Percentiles rank a stretch among this genome's conserved stretches.
Conservation (phyloP, 106 monocot species). For the Narthecium ossifragum region DNA sequence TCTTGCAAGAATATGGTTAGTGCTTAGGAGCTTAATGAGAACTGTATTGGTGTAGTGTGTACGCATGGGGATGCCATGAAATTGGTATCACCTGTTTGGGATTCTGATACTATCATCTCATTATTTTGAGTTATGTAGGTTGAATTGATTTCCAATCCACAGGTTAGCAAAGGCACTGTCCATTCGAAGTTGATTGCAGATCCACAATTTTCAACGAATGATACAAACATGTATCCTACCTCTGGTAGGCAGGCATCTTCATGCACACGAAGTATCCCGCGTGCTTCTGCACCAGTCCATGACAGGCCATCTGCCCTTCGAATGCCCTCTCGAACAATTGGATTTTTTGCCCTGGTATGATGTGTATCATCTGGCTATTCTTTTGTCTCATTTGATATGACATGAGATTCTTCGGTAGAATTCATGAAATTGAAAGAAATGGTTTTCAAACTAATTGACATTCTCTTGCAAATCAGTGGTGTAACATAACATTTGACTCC, state of each 20-base stretch:
- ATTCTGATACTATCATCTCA: too few relatives aligned
- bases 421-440: too few relatives aligned
- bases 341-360: slow-evolving; percentile 58
- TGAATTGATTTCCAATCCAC: too few relatives aligned
- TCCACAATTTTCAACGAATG: slow-evolving; percentile 4
- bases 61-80: too few relatives aligned
- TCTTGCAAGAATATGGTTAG: slow-evolving; percentile 25
- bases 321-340: slow-evolving; percentile 71
- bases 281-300: slow-evolving; percentile 9
- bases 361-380: background rate
- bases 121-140: too few relatives aligned
- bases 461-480: too few relatives aligned
- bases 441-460: too few relatives aligned
- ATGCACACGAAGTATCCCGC: slow-evolving; percentile 8
- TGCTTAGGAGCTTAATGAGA: background rate
- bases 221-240: background rate
- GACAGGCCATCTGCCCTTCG: slow-evolving; percentile 54
- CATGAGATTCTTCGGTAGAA: too few relatives aligned
- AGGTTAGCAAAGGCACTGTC: slow-evolving; percentile 6
- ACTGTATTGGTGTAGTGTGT: too few relatives aligned
- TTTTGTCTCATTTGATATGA: too few relatives aligned
- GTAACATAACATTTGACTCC: too few relatives aligned
- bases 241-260: slow-evolving; percentile 5
- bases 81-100: too few relatives aligned
- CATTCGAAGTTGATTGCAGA: slow-evolving; percentile 6